These are phyloP conservation scores for Nakazawaea ambrosiae DNA, from an alignment of 805 yeast genomes.

Conservation along the genomic window DNA sequence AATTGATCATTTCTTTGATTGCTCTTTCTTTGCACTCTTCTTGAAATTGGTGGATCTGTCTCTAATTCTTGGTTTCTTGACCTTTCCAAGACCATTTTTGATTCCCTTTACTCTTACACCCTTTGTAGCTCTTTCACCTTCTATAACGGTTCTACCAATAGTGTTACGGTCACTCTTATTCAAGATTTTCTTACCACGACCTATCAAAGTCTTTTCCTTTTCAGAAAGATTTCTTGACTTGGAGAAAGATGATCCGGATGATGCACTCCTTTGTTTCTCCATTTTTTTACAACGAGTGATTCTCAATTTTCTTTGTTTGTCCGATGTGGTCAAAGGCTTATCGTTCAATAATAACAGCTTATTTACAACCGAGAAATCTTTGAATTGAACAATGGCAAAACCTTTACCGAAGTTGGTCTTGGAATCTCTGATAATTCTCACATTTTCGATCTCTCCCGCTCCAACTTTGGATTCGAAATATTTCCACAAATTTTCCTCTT, in stretches of 20 bases:
- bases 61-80: conserved; percentile 53
- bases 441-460: conserved; percentile 66
- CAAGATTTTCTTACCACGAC: conserved; percentile 68
- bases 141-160: conserved; percentile 53
- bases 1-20: too few relatives aligned
- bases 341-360: conserved; percentile 77
- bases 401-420: conserved; percentile 97
- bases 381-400: conserved; percentile 91
- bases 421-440: conserved; percentile 84
- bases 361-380: conserved; percentile 62
- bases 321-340: conserved; percentile 40
- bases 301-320: conserved; percentile 58
- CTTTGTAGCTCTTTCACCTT: conserved; percentile 74
- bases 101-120: conserved; percentile 57
- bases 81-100: conserved; percentile 44
- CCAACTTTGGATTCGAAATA: conserved; percentile 59
- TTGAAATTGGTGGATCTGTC: conserved; percentile 47
- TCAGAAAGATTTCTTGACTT: conserved; percentile 46
- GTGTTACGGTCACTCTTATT: conserved; percentile 77
- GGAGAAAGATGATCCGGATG: too few relatives aligned
- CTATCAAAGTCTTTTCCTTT: conserved; percentile 67
- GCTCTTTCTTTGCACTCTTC: too few relatives aligned
- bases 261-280: conserved; percentile 19
- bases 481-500: conserved; percentile 83
- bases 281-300: conserved; percentile 60